Percentiles rank a stretch among this genome's conserved stretches.
Evolutionary conservation across 352 stramenopile genomes (phyloP).

Genomic region (Globisporangium barbulae): DNA sequence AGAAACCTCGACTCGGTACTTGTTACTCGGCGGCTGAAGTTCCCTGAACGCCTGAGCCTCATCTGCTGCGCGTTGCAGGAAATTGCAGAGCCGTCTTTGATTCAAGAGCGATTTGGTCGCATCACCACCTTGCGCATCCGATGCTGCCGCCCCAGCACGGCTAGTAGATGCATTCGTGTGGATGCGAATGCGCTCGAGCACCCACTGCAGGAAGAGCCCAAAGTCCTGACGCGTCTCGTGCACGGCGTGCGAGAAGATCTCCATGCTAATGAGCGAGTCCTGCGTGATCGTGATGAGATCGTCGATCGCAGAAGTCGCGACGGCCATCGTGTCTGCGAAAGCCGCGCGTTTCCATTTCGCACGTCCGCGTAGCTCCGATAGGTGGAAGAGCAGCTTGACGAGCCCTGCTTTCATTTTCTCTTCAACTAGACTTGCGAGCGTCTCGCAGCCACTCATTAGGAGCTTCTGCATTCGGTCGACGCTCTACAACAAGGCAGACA

Average conservation of each 20-base stretch:
- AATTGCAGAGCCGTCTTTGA: slow-evolving; percentile 45
- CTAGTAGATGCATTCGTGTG: slow-evolving; percentile 39
- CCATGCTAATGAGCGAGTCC: slow-evolving; percentile 39
- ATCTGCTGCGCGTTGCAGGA: slow-evolving; percentile 44
- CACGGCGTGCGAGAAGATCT: slow-evolving; percentile 37
- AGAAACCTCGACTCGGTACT: slow-evolving; percentile 55
- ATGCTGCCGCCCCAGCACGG: background rate
- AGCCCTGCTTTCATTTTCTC: slow-evolving; percentile 36
- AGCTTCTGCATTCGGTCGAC: slow-evolving; percentile 59
- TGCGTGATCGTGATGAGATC: slow-evolving; percentile 27
- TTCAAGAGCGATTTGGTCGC: slow-evolving; percentile 53
- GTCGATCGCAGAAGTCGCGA: slow-evolving; percentile 33
- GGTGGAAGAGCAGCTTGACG: slow-evolving; percentile 37
- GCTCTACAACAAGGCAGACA: slow-evolving; percentile 25
- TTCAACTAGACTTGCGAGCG: slow-evolving; percentile 28
- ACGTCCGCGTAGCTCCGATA: slow-evolving; percentile 53
- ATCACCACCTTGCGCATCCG: background rate
- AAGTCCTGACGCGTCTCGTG: slow-evolving; percentile 66
- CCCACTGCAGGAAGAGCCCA: slow-evolving; percentile 56
- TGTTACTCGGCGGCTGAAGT: slow-evolving; percentile 34
- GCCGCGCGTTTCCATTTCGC: slow-evolving; percentile 37
- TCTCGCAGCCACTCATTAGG: slow-evolving; percentile 38
- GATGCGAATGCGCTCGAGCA: slow-evolving; percentile 55
- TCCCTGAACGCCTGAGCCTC: slow-evolving; percentile 33
- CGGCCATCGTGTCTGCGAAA: slow-evolving; percentile 36